Evolutionary conservation across 2,329 filamentous ascomycete species (phyloP).

Genomic region (Sporothrix variecibatus): DNA sequence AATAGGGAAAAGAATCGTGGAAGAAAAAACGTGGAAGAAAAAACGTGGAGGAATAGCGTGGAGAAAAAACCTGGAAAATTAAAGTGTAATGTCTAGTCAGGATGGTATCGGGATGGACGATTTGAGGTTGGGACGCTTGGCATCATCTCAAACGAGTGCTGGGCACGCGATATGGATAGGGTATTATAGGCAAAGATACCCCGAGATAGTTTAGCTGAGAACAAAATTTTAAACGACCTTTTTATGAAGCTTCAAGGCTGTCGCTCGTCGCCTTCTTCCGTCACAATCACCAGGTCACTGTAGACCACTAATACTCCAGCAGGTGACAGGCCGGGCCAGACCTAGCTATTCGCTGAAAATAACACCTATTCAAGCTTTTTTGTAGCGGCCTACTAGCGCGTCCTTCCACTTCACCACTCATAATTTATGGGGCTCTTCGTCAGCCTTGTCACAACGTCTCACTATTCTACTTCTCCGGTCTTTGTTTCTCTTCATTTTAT

Average conservation of each 20-base stretch:
- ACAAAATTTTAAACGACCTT: neutral
- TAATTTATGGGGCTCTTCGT: neutral
- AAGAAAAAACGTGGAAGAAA: too few species aligned
- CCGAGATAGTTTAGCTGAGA: neutral
- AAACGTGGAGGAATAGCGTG: too few species aligned
- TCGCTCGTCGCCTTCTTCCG: too few species aligned
- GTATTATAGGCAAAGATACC: neutral
- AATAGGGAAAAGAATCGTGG: too few species aligned
- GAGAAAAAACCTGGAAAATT: too few species aligned
- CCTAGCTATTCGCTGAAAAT: neutral
- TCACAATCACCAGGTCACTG: neutral
- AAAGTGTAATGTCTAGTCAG: too few species aligned
- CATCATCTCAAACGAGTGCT: neutral
- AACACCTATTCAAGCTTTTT: slow-evolving; percentile 7
- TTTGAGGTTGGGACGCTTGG: neutral
- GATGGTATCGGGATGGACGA: neutral
- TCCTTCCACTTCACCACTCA: neutral
- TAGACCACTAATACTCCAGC: neutral
- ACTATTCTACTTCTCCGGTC: too few species aligned
- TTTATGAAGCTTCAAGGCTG: neutral
- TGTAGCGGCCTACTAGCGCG: neutral
- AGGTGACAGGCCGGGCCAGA: neutral
- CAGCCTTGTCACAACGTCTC: neutral
- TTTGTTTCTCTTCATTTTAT: neutral
- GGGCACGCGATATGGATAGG: neutral